Evolutionary conservation across 805 yeast species (phyloP).

Genomic region (Henningerozyma blattae): DNA sequence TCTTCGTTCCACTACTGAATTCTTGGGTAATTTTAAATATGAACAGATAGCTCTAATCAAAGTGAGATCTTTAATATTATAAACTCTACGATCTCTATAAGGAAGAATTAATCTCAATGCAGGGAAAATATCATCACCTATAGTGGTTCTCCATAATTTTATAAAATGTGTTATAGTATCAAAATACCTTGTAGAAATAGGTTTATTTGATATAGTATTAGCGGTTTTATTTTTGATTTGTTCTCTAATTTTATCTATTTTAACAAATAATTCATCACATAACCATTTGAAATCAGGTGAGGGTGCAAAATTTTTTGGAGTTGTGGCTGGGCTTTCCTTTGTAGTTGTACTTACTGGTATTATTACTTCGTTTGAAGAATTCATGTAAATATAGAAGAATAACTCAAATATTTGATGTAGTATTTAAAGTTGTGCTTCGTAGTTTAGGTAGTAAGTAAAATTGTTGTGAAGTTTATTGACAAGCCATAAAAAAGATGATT

Average conservation of each 20-base stretch:
- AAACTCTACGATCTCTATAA: slow-evolving; percentile 47
- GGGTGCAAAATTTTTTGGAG: slow-evolving; percentile 23
- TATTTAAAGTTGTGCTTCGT: too few species aligned
- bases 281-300: slow-evolving; percentile 29
- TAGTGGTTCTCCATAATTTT: slow-evolving; percentile 37
- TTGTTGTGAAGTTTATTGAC: too few species aligned
- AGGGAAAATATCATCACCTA: slow-evolving; percentile 57
- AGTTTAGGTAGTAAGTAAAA: too few species aligned
- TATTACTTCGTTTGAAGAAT: too few species aligned
- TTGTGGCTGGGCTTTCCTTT: too few species aligned
- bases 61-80: slow-evolving; percentile 50
- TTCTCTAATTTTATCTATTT: slow-evolving; percentile 15
- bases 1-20: slow-evolving; percentile 46
- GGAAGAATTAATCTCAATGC: slow-evolving; percentile 53
- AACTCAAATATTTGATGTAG: too few species aligned
- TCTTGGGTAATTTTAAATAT: slow-evolving; percentile 45
- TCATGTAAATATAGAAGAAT: too few species aligned
- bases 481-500: too few species aligned
- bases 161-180: slow-evolving; percentile 31
- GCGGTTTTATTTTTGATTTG: slow-evolving; percentile 3
- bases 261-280: slow-evolving; percentile 22
- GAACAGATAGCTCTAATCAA: slow-evolving; percentile 40
- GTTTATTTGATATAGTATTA: slow-evolving; percentile 5
- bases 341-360: too few species aligned
- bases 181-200: slow-evolving; percentile 12